Evolutionary conservation across 2,329 filamentous ascomycete species (phyloP).

Genomic region (Fusarium sp.): DNA sequence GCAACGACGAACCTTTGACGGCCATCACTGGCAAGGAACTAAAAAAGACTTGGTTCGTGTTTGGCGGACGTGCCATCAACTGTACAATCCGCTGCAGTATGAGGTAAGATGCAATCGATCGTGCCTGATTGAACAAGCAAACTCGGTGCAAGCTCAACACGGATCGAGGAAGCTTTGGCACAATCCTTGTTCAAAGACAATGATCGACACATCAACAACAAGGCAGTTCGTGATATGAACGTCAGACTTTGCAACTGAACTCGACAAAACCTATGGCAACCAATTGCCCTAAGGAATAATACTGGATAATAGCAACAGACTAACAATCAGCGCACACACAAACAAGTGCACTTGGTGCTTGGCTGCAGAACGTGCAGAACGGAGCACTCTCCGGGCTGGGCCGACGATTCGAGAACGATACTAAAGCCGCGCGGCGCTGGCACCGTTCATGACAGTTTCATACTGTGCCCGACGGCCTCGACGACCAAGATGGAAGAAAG

Average conservation of each 20-base stretch:
- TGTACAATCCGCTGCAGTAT: conserved; percentile 9
- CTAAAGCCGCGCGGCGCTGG: conserved; percentile 32
- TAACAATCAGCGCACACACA: conserved; percentile 1
- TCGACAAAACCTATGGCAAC: conserved; percentile 1
- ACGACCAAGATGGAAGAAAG: conserved; percentile 22
- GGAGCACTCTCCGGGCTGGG: conserved; percentile 27
- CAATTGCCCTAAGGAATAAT: conserved; percentile 8
- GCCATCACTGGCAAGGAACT: conserved; percentile 12
- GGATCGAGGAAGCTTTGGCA: conserved; percentile 13
- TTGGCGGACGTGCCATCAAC: not conserved
- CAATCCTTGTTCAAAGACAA: conserved; percentile 10
- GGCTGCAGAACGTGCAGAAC: conserved; percentile 29
- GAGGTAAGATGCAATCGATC: conserved; percentile 20
- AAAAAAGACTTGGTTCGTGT: not conserved
- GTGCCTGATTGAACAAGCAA: conserved; percentile 9
- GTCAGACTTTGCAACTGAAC: conserved; percentile 9
- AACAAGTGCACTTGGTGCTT: conserved; percentile 2
- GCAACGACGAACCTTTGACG: conserved; percentile 6
- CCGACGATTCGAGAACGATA: conserved; percentile 19
- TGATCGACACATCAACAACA: conserved; percentile 33
- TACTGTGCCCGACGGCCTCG: conserved; percentile 35
- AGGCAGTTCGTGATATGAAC: conserved; percentile 12
- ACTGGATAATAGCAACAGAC: conserved; percentile 1
- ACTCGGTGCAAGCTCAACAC: not conserved
- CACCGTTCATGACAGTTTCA: conserved; percentile 29